Percentiles rank a stretch among this genome's conserved stretches.
phyloP scores from a whole-genome alignment of 192 early-diverging fungal species.

The Coemansia nantahalensis region DNA sequence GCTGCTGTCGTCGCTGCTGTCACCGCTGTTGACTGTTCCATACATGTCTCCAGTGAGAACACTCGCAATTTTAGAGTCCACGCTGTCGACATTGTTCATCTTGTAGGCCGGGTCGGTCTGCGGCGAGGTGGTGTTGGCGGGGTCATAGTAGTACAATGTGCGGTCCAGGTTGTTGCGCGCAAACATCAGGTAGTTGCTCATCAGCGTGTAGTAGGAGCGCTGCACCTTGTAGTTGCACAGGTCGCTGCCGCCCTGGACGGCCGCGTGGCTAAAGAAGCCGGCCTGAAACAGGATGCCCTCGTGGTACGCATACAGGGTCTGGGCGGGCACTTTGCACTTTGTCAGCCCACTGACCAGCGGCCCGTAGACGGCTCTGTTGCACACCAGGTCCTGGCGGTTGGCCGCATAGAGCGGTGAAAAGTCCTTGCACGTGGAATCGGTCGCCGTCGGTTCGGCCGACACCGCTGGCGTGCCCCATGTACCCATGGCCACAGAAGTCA shows the following conservation, averaged over 20 bases:
- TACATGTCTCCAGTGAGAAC: slow-evolving; percentile 3
- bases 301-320: slow-evolving; percentile 8
- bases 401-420: slow-evolving; percentile 16
- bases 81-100: background rate
- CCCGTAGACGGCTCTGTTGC: background rate
- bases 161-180: slow-evolving; percentile 3
- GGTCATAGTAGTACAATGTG: slow-evolving; percentile 5
- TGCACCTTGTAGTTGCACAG: slow-evolving; percentile 9
- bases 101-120: slow-evolving; percentile 1
- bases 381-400: slow-evolving; percentile 14
- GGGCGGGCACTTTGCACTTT: slow-evolving; percentile 15
- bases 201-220: slow-evolving; percentile 24
- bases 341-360: background rate
- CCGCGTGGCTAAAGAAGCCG: slow-evolving; percentile 25
- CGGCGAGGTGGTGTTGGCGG: background rate
- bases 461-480: slow-evolving; percentile 17
- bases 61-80: background rate
- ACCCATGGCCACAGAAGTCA: slow-evolving; percentile 6
- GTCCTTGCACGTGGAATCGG: slow-evolving; percentile 7
- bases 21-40: background rate
- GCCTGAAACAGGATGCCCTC: slow-evolving; percentile 11
- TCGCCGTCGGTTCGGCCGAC: too few species aligned
- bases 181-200: slow-evolving; percentile 24
- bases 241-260: slow-evolving; percentile 5
- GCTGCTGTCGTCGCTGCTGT: too few species aligned